Conservation (phyloP, 2,329 filamentous ascomycete species). For the Plectosphaerella cucumerina region DNA sequence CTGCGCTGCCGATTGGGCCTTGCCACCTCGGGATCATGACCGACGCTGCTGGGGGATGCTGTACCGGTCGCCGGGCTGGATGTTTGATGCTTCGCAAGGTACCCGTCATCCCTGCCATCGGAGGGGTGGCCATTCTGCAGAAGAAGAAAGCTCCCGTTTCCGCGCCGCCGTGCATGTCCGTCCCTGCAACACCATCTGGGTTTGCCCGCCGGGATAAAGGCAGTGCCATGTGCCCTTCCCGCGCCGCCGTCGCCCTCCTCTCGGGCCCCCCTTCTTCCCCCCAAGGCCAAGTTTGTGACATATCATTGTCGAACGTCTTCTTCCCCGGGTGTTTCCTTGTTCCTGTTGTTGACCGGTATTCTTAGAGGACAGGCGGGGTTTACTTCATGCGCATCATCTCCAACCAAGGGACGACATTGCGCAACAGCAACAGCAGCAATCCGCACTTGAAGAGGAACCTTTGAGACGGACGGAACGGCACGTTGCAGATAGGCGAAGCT, state of each 20-base stretch:
- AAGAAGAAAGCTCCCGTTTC: not conserved
- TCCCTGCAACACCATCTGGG: no score
- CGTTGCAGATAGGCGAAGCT: not conserved
- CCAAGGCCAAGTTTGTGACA: not conserved
- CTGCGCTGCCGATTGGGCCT: no score
- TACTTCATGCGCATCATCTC: not conserved
- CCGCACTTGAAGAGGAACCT: not conserved
- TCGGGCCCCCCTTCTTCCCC: not conserved
- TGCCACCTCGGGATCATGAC: no score
- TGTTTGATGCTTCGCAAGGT: not conserved
- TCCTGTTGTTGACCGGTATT: not conserved
- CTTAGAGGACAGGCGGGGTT: not conserved
- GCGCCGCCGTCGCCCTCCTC: not conserved
- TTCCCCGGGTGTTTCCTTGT: no score
- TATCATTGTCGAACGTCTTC: not conserved
- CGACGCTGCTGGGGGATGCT: no score
- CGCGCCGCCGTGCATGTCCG: no score
- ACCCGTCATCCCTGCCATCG: not conserved
- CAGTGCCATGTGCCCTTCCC: not conserved
- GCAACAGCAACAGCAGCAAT: not conserved
- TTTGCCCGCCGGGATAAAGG: not conserved
- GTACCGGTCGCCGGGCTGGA: no score
- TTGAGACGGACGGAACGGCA: not conserved
- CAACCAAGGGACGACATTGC: not conserved
- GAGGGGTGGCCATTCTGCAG: not conserved